A percentile compares a stretch with the other conserved stretches of the same genome.
Evolutionary conservation across 768 basidiomycete species (phyloP).

Genomic region (Phanerochaete sordida): DNA sequence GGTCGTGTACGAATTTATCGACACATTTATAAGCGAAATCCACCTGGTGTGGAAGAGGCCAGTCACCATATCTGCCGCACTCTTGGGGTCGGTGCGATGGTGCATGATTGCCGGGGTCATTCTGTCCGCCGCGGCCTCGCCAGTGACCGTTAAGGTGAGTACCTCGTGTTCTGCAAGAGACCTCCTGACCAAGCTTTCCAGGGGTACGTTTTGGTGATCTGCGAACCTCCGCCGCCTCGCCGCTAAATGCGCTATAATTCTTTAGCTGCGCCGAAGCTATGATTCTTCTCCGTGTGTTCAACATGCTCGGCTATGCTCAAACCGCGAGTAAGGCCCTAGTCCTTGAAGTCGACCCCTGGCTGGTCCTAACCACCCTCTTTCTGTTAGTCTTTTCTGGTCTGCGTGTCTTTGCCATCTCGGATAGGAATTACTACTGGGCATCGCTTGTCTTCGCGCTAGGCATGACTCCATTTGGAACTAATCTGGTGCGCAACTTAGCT

Average conservation of each 20-base stretch:
- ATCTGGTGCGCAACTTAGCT: too few species aligned
- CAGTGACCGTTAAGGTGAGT: too few species aligned
- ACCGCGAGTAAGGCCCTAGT: not conserved
- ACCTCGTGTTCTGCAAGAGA: not conserved
- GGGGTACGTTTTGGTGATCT: not conserved
- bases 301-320: not conserved
- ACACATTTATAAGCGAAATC: not conserved
- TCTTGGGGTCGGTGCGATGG: not conserved
- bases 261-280: too few species aligned
- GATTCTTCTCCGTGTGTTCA: not conserved
- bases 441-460: not conserved
- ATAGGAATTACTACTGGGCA: not conserved
- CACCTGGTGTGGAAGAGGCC: not conserved
- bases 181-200: not conserved
- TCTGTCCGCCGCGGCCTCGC: not conserved
- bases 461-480: not conserved
- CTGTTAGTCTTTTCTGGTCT: not conserved
- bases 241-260: not conserved
- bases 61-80: not conserved
- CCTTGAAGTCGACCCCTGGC: too few species aligned
- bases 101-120: not conserved
- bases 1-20: not conserved
- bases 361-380: too few species aligned
- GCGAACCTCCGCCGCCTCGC: not conserved
- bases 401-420: not conserved